phyloP scores from a whole-genome alignment of 2,329 filamentous ascomycete genomes.

The Ceratocystiopsis minuta region DNA sequence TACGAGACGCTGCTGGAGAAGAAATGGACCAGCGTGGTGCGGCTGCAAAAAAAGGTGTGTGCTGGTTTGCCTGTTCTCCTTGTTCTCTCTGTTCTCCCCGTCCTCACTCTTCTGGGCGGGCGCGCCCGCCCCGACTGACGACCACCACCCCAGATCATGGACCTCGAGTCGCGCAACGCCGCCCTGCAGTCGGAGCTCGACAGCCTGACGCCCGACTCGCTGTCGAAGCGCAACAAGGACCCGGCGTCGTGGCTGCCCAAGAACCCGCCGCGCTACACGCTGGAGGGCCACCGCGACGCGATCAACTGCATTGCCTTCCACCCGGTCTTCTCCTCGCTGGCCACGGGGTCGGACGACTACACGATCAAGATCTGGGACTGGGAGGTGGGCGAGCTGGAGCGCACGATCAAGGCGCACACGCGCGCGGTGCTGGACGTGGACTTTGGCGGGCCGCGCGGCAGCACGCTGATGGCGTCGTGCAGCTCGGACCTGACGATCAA shows the following conservation, averaged over 20 bases:
- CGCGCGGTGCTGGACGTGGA: slow-evolving; percentile 77
- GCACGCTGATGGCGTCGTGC: slow-evolving; percentile 63
- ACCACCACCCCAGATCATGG: slow-evolving; percentile 77
- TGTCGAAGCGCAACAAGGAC: slow-evolving; percentile 66
- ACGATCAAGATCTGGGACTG: slow-evolving; percentile 98
- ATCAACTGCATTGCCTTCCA: slow-evolving; percentile 87
- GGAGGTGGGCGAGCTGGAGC: slow-evolving; percentile 79
- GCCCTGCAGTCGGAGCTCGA: slow-evolving; percentile 70
- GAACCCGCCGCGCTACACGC: slow-evolving; percentile 59
- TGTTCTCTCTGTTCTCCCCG: too few relatives aligned
- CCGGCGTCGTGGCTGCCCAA: slow-evolving; percentile 75
- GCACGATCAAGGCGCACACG: slow-evolving; percentile 83
- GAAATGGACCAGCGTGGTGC: slow-evolving; percentile 94
- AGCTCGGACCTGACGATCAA: slow-evolving; percentile 86
- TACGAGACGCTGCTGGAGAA: slow-evolving; percentile 90
- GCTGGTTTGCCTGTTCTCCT: background rate
- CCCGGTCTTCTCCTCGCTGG: slow-evolving; percentile 75
- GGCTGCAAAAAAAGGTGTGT: slow-evolving; percentile 79
- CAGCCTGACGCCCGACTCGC: slow-evolving; percentile 57
- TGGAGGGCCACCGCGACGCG: slow-evolving; percentile 65
- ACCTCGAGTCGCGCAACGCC: slow-evolving; percentile 61
- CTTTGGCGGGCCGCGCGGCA: slow-evolving; percentile 69
- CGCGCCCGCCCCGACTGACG: too few relatives aligned
- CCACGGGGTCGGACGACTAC: slow-evolving; percentile 77
- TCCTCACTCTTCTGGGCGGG: background rate